Percentiles rank a stretch among this genome's conserved stretches.
These are phyloP conservation scores for Groenewaldozyma tartarivorans DNA, from an alignment of 805 yeast species.

Conservation along the genomic window DNA sequence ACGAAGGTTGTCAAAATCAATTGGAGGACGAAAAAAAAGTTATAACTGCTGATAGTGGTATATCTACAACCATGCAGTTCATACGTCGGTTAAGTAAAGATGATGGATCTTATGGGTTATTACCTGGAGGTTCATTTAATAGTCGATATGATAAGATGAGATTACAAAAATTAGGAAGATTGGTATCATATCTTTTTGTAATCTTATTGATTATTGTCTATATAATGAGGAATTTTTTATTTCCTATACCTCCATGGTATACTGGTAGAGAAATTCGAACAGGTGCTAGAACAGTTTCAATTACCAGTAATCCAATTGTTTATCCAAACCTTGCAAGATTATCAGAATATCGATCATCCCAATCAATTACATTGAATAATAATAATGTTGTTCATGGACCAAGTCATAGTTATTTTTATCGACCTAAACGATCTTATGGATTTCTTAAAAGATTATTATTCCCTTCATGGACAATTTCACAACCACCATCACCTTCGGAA, in stretches of 20 bases:
- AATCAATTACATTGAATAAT: slow-evolving; percentile 17
- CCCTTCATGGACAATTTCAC: neutral
- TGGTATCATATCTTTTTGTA: too few species aligned
- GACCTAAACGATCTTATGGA: neutral
- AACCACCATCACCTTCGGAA: neutral
- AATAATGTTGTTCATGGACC: slow-evolving; percentile 16
- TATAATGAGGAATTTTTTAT: neutral
- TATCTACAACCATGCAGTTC: too few species aligned
- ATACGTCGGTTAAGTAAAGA: too few species aligned
- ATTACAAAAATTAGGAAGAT: too few species aligned
- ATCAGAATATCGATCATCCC: slow-evolving; percentile 21
- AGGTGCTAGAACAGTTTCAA: slow-evolving; percentile 11
- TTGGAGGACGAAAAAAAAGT: too few species aligned
- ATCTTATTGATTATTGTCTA: too few species aligned
- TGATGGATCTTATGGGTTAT: too few species aligned
- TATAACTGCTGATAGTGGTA: too few species aligned
- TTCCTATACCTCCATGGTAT: neutral
- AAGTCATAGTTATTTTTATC: slow-evolving; percentile 12
- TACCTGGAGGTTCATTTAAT: too few species aligned
- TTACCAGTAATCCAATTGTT: slow-evolving; percentile 13
- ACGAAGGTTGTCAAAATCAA: too few species aligned
- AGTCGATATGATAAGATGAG: too few species aligned
- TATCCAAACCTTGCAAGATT: slow-evolving; percentile 19
- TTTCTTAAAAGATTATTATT: neutral
- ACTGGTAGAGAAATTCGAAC: slow-evolving; percentile 4